phyloP scores from a whole-genome alignment of 2,329 filamentous ascomycete species.

The Aspergillus aculeatinus region DNA sequence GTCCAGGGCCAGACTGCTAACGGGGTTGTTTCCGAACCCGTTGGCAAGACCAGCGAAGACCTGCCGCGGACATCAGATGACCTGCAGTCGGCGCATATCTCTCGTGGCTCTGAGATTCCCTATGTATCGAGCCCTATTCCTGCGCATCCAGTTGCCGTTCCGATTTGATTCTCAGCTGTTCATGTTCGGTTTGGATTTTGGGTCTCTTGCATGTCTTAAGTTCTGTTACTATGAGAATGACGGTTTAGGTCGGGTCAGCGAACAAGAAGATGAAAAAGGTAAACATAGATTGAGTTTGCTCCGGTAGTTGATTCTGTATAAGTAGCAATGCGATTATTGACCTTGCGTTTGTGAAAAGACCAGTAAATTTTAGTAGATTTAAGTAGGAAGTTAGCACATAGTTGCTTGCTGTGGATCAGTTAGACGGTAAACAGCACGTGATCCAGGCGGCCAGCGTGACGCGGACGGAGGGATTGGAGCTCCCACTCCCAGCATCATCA shows the following conservation, averaged over 20 bases:
- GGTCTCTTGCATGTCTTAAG: conserved; percentile 1
- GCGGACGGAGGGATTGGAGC: conserved; percentile 19
- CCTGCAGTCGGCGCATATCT: background rate
- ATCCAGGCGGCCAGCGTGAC: conserved; percentile 17
- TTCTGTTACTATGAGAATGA: background rate
- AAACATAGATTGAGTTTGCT: background rate
- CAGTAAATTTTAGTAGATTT: background rate
- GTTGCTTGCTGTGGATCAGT: too few species aligned
- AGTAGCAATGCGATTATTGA: background rate
- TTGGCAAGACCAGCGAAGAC: background rate
- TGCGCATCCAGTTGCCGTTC: conserved; percentile 15
- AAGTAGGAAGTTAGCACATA: background rate
- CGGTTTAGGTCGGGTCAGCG: background rate
- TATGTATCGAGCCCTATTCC: background rate
- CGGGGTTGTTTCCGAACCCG: background rate
- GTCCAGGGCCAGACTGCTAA: background rate
- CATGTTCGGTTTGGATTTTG: background rate
- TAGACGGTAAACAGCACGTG: conserved; percentile 2
- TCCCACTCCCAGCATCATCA: conserved; percentile 18
- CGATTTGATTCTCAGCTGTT: conserved; percentile 8
- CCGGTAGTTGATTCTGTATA: background rate
- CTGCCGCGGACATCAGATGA: background rate
- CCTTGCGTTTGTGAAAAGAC: background rate
- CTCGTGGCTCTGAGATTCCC: background rate
- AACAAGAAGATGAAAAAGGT: background rate